Base-by-base conservation (phyloP, 2,329 filamentous ascomycete species). In the Diaporthe destruens region DNA sequence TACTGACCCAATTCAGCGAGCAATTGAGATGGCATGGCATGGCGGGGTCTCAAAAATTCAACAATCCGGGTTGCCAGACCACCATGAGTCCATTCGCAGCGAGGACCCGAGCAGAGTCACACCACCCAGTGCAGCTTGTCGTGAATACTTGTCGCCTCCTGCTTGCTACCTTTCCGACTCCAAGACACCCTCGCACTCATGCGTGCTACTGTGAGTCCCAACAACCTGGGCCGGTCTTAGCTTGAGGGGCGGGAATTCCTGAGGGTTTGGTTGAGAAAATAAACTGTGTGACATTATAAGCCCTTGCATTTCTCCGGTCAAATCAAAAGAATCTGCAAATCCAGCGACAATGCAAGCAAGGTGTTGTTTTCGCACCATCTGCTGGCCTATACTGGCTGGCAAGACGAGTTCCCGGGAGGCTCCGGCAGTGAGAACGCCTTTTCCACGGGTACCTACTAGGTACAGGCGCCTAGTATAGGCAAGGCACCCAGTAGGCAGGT, bases 21-120 rank as follows among this genome's bases (percentile, higher is more conserved):
- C 68, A 73, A 59, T 73, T 73, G 61, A 61, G 42, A 32, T 55
- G 59, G 44, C 39, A 71, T 67, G 68, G 72, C 29, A 68, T 61
- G 72, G 72, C 70, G 59, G 68, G 44, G 67, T 65, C 49, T 61
- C 42, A 39, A 56, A 56, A 61, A 39, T 36, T 56, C 23, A 36
- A 56, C 39, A 51, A 44, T 29, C 23, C 47, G 44, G 47, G 5
- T 29, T 29, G 29, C 29, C 44, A 55, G 47, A 65, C 55, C 53
- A 65, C 42, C 39, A 65, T 54, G 39, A 66, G 54, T 63, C 55
- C 63, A 61, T 54, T 44, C 39, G 49, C 36, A 23, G 16, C 55
- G 66, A 65, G 56, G 49, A 29, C 9, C 39, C 7, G n/a, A 29
- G 29, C n/a, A 49, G 18, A n/a, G 66, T 72, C 61, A 61, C n/a